Base-by-base conservation (phyloP, 2,329 filamentous ascomycete species). In the Lecanicillium sp. region DNA sequence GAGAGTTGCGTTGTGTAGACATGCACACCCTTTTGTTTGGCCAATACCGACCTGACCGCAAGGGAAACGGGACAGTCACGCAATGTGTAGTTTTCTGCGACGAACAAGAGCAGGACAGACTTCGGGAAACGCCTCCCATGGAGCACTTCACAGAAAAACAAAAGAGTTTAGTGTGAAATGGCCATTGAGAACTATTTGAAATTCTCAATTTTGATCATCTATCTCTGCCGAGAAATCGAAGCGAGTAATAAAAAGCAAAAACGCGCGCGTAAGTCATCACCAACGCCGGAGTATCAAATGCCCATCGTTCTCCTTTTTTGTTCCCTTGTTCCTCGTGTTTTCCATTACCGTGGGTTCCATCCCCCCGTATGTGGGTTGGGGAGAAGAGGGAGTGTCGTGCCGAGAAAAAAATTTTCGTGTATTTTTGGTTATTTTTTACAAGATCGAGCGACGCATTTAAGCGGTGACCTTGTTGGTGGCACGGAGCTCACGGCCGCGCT, bases 111-210 rank as follows among this genome's bases (percentile, higher is more conserved):
- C 47, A 50, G 43, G 45, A 44, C 43, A 52, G 62, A 66, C 77
- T 83, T 81, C 77, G 78, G 80, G 78, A 83, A 63, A 60, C 62
- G 76, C 76, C 79, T 83, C 80, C 77, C 78, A 82, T 81, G 78
- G 78, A 81, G 62, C 78, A 80, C 73, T 77, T 80, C 78, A 81
- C 76, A 68, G 59, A 62, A 59, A 25, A 25, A 25, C 6, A 25
- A 25, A 6, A 11, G 6, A 7, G 22, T 25, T 25, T 51, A 47
- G 48, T 69, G 75, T 78, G 78, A 83, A 80, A 82, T 73, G 79
- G 80, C 80, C 80, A 82, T 82, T 75, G 71, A 76, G 68, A 78
- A 65, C 58, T 47, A 47, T 59, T 25, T 25, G 46, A 56, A 60
- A 62, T 60, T 60, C 59, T 63, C 58, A 57, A 60, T 62, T 61